Evolutionary conservation across 148 eudicot species (phyloP).

Genomic region (Limonium bicolor): DNA sequence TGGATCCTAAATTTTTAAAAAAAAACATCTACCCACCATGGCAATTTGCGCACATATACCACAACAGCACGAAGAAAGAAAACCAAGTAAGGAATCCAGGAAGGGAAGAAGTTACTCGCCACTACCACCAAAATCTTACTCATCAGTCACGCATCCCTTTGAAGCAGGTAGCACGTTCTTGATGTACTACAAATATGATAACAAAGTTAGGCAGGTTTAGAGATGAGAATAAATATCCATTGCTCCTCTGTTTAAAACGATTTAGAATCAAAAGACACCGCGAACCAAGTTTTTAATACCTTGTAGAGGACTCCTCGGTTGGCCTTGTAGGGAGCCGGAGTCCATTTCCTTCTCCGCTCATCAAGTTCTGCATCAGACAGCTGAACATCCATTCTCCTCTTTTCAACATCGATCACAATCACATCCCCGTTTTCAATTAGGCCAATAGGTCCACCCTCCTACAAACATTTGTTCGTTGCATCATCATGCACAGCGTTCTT

Average conservation of each 20-base stretch:
- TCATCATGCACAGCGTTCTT: background rate
- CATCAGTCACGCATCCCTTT: slow-evolving; percentile 1
- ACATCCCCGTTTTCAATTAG: slow-evolving; percentile 70
- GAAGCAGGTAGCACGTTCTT: slow-evolving; percentile 4
- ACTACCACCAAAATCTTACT: background rate
- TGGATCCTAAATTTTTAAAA: too few species aligned
- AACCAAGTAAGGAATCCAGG: too few species aligned
- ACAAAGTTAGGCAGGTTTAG: too few species aligned
- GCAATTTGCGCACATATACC: too few species aligned
- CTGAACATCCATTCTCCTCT: slow-evolving; percentile 64
- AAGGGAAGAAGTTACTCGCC: too few species aligned
- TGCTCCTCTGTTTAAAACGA: too few species aligned
- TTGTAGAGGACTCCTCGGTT: slow-evolving; percentile 73
- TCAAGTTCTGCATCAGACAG: slow-evolving; percentile 46
- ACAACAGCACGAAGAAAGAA: too few species aligned
- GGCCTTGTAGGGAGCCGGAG: slow-evolving; percentile 55
- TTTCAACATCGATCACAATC: slow-evolving; percentile 59
- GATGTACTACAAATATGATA: slow-evolving; percentile 1
- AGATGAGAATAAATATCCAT: too few species aligned
- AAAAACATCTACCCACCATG: too few species aligned
- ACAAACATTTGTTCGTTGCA: slow-evolving; percentile 5
- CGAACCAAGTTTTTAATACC: too few species aligned
- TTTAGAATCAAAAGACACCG: too few species aligned
- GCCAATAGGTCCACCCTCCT: slow-evolving; percentile 98
- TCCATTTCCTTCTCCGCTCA: slow-evolving; percentile 68